Percentiles rank a stretch among this genome's conserved stretches.
These are phyloP conservation scores for Glycyrrhiza uralensis DNA, from an alignment of 306 rosid genomes.

Conservation along the genomic window DNA sequence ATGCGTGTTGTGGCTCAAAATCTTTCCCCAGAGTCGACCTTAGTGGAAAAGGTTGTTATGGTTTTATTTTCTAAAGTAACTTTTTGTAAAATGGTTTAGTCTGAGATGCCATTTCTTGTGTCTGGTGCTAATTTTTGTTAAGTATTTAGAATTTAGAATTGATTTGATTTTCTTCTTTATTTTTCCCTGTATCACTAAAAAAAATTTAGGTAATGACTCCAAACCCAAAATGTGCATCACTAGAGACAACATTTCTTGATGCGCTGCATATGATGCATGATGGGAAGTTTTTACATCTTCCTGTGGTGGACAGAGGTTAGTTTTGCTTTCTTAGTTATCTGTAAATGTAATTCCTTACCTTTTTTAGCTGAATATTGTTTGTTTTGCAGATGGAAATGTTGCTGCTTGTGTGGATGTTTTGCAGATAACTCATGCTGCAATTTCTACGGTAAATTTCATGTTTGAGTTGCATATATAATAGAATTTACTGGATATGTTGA, in stretches of 20 bases:
- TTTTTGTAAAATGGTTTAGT: slow-evolving; percentile 45
- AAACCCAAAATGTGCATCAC: slow-evolving; percentile 79
- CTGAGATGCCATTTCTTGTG: slow-evolving; percentile 23
- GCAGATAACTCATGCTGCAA: slow-evolving; percentile 87
- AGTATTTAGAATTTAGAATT: background rate
- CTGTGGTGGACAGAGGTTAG: slow-evolving; percentile 88
- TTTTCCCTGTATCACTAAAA: background rate
- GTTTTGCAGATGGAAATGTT: slow-evolving; percentile 63
- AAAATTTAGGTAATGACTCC: slow-evolving; percentile 86
- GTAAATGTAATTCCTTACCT: background rate
- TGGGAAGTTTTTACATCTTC: slow-evolving; percentile 94
- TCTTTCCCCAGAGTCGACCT: slow-evolving; percentile 75
- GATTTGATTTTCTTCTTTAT: slow-evolving; percentile 1
- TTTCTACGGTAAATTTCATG: slow-evolving; percentile 70
- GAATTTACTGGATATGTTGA: slow-evolving; percentile 5
- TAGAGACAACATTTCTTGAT: slow-evolving; percentile 85
- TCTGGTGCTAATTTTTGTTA: slow-evolving; percentile 13
- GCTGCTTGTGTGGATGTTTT: slow-evolving; percentile 90
- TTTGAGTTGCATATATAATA: slow-evolving; percentile 4
- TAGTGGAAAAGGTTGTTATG: slow-evolving; percentile 66
- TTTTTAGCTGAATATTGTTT: slow-evolving; percentile 25
- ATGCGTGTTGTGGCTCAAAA: slow-evolving; percentile 90
- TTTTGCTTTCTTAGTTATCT: slow-evolving; percentile 12
- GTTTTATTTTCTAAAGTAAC: slow-evolving; percentile 29
- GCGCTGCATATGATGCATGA: slow-evolving; percentile 95